Evolutionary conservation across 1,284 basidiomycete species (phyloP).

Genomic region (Ceratobasidium sp.): DNA sequence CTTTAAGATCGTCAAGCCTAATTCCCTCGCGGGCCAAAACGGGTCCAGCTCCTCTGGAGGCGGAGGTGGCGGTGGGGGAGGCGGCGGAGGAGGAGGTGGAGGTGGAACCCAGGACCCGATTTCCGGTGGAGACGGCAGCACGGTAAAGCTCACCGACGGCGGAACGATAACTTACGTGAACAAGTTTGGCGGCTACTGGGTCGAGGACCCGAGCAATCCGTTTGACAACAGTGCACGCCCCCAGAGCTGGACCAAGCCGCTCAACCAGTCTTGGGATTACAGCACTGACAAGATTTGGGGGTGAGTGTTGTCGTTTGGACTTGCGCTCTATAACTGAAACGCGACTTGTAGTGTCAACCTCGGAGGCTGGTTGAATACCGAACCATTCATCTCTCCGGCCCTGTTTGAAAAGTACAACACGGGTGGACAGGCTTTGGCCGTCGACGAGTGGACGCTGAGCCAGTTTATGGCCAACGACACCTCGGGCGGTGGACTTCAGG

Average conservation of each 20-base stretch:
- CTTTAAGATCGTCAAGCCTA: slow-evolving; percentile 45
- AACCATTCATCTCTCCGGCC: slow-evolving; percentile 62
- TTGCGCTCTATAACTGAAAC: not conserved
- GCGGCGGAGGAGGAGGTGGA: slow-evolving; percentile 42
- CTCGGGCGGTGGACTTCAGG: slow-evolving; percentile 45
- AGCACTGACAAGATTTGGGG: slow-evolving; percentile 69
- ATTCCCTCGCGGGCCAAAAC: slow-evolving; percentile 11
- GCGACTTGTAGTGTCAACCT: slow-evolving; percentile 53
- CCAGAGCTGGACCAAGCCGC: slow-evolving; percentile 74
- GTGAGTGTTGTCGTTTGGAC: slow-evolving; percentile 53
- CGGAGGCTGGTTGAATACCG: slow-evolving; percentile 62
- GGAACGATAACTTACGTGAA: slow-evolving; percentile 57
- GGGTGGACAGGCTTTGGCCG: slow-evolving; percentile 47
- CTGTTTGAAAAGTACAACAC: slow-evolving; percentile 55
- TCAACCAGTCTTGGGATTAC: slow-evolving; percentile 76
- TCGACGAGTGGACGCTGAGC: slow-evolving; percentile 60
- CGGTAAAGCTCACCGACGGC: slow-evolving; percentile 55
- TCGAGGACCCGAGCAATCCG: slow-evolving; percentile 69
- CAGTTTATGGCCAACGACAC: slow-evolving; percentile 54
- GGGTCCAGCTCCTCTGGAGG: slow-evolving; percentile 25
- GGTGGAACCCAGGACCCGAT: slow-evolving; percentile 38
- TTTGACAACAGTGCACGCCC: slow-evolving; percentile 73
- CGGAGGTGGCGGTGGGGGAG: slow-evolving; percentile 40
- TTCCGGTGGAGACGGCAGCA: slow-evolving; percentile 54
- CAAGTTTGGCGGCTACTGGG: slow-evolving; percentile 56